Evolutionary conservation across 148 eudicot species (phyloP), one percentile per base, ranked within the genome.

Genomic region (Camellia sinensis): DNA sequence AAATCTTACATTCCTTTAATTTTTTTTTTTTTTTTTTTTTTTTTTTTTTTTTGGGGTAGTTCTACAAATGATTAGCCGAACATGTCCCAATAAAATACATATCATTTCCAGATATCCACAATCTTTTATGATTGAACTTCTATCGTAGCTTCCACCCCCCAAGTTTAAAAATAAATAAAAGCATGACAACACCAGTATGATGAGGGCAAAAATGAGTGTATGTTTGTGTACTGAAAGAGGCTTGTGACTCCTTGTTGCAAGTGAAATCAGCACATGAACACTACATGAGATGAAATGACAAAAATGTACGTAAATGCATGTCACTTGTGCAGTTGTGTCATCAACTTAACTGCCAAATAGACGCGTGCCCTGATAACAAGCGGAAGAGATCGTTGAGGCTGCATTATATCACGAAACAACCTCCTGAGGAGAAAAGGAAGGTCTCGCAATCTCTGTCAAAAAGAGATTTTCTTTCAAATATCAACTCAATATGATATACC

Each of bases 361-460:
- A 95, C 97, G 4, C 95, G 97, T 74, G 92, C 86, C 80, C 88
- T 91, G 75, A 93, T 91, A 57, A 93, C 87, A 41, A 95, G 73
- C 7, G 98, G 97, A 75, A 95, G 91, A 73, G 99, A 87, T 82
- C 98, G 90, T 66, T 92, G 94, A 71, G 99, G 99, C 82, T 95
- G 89, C 89, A 85, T 68, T 79, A 95, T 72, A 40, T 93, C 99
- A 29, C 91, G 89, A 18, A 89, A 67, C 83, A 93, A 84, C 78
- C 99, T 92, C 84, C 90, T 88, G 54, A 93, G 94, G 70, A 93
- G 92, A 90, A 95, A 95, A 13, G 97, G 94, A 86, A 95, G 99
- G 84, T 95, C 97, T 83, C 82, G 89, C 77, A 93, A 74, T 88
- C 91, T 92, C 97, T 95, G 93, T 65, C 50, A 64, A 67, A 85